A percentile compares a stretch with the other conserved stretches of the same genome.
phyloP scores from a whole-genome alignment of 352 stramenopile genomes.

The Phytophthora idaei region DNA sequence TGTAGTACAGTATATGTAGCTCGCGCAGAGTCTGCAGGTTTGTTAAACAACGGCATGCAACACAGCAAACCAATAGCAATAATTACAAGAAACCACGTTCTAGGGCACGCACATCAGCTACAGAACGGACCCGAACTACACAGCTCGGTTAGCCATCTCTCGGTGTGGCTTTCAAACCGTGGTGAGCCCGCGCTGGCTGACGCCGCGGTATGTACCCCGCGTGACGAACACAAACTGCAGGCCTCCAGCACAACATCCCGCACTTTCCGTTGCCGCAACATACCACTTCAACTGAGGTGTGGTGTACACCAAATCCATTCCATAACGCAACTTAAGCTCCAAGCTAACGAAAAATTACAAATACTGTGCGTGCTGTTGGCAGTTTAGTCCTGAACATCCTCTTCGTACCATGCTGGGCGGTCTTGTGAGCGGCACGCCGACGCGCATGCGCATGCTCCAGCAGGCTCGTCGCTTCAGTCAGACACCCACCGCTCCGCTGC shows the following conservation, averaged over 20 bases:
- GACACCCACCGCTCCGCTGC: not conserved
- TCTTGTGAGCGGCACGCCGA: constrained; percentile 2
- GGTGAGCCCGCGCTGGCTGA: not conserved
- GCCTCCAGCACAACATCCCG: too few relatives aligned
- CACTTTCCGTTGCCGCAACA: not conserved
- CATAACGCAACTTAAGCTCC: not conserved
- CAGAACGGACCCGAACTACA: not conserved
- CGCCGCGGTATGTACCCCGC: not conserved
- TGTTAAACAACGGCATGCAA: not conserved
- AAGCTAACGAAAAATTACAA: not conserved
- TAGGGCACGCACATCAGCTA: too few relatives aligned
- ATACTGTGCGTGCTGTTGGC: not conserved
- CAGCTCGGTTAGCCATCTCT: constrained; percentile 1
- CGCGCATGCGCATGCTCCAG: constrained; percentile 7
- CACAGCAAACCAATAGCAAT: too few relatives aligned
- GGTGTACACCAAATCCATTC: not conserved
- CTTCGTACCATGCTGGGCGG: constrained; percentile 13
- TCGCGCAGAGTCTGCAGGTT: not conserved
- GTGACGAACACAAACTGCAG: not conserved
- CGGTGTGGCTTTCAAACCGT: not conserved
- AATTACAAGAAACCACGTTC: not conserved
- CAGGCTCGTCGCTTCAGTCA: constrained; percentile 22
- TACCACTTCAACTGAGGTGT: constrained; percentile 19
- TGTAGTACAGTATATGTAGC: too few relatives aligned
- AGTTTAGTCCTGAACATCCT: not conserved